phyloP scores from a whole-genome alignment of 768 basidiomycete species.

The Russula lepida region DNA sequence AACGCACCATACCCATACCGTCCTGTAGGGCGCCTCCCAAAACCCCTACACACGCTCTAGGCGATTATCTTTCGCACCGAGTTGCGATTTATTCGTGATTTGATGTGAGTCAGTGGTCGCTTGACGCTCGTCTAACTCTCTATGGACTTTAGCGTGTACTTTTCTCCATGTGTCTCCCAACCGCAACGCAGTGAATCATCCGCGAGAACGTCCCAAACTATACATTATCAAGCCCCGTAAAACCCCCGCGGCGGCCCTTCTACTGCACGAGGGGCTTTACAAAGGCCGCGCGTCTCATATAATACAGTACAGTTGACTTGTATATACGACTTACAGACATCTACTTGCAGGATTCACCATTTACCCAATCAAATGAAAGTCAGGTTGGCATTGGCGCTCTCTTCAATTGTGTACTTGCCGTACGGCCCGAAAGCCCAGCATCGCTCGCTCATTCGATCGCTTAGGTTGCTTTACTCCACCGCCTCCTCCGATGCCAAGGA shows the following conservation, averaged over 20 bases:
- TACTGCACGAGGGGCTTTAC: not conserved
- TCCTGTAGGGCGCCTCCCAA: not conserved
- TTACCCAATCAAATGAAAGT: not conserved
- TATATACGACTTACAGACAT: not conserved
- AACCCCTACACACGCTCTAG: not conserved
- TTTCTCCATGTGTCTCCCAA: not conserved
- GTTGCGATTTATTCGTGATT: not conserved
- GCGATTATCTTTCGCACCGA: not conserved
- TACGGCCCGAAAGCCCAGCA: not conserved
- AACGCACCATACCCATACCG: not conserved
- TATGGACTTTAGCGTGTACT: not conserved
- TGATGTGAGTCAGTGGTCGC: not conserved
- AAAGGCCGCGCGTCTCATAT: not conserved
- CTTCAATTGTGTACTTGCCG: not conserved
- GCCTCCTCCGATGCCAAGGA: not conserved
- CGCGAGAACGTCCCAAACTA: not conserved
- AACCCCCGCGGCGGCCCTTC: not conserved
- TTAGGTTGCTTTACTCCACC: not conserved
- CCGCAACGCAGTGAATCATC: not conserved
- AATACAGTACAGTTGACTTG: not conserved
- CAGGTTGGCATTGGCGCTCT: not conserved
- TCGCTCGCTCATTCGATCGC: not conserved
- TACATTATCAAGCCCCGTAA: not conserved
- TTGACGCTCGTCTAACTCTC: constrained; percentile 5
- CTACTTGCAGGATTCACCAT: not conserved